Evolutionary conservation across 768 basidiomycete genomes (phyloP).

Genomic region (Macrolepiota albuminosa): DNA sequence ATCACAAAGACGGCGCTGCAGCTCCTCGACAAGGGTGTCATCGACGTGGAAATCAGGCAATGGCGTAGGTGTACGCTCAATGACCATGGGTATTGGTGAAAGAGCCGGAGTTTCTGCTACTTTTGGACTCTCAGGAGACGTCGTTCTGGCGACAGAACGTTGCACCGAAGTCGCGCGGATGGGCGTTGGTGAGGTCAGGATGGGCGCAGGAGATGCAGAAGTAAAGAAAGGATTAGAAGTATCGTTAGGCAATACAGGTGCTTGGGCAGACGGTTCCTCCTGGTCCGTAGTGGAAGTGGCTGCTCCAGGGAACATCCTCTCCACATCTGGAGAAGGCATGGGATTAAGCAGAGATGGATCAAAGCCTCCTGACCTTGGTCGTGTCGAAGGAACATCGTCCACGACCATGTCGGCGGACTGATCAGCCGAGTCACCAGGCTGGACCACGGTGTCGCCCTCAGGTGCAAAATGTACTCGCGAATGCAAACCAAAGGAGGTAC

Average conservation of each 20-base stretch:
- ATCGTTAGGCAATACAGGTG: constrained; percentile 10
- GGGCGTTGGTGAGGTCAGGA: constrained; percentile 18
- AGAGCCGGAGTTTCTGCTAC: constrained; percentile 3
- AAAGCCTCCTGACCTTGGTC: constrained; percentile 37
- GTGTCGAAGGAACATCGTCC: constrained; percentile 23
- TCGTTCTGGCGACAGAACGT: constrained; percentile 9
- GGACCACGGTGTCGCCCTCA: constrained; percentile 21
- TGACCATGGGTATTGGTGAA: constrained; percentile 37
- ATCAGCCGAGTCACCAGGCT: background rate
- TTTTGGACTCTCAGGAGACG: constrained; percentile 15
- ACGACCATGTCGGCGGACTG: constrained; percentile 30
- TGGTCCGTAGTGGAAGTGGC: constrained; percentile 3
- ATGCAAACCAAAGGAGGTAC: constrained; percentile 28
- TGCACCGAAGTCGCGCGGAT: constrained; percentile 13
- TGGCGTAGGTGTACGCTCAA: constrained; percentile 63
- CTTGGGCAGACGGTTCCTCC: constrained; percentile 1
- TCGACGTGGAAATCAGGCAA: constrained; percentile 76
- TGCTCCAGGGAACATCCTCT: constrained; percentile 16
- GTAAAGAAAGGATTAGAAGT: constrained; percentile 17
- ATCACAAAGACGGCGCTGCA: constrained; percentile 46
- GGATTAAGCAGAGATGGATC: constrained; percentile 53
- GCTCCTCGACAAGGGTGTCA: constrained; percentile 37
- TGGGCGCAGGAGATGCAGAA: background rate
- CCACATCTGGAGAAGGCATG: constrained; percentile 26
- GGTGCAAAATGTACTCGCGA: constrained; percentile 49